Evolutionary conservation across 2,329 filamentous ascomycete species (phyloP).

Genomic region (Fusarium paranaense): DNA sequence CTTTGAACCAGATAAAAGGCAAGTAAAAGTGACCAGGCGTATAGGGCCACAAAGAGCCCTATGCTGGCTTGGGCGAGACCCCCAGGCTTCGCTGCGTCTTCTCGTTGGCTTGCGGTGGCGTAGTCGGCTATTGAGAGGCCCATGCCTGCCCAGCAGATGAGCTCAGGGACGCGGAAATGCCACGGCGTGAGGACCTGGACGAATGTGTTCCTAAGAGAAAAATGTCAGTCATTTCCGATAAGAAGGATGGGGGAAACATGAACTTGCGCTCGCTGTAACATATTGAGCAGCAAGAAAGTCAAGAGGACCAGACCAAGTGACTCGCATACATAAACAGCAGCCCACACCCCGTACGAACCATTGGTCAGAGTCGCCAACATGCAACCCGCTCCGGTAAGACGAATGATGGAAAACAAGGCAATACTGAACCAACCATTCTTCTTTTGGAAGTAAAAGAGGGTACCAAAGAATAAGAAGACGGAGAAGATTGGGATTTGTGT

Average conservation of each 20-base stretch:
- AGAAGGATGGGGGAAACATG: too few species aligned
- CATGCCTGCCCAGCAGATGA: slow-evolving; percentile 1
- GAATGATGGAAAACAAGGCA: background rate
- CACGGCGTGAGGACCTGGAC: background rate
- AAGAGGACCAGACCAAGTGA: background rate
- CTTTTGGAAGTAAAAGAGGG: background rate
- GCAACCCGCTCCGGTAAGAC: background rate
- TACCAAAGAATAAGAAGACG: background rate
- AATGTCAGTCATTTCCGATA: background rate
- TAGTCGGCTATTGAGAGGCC: background rate
- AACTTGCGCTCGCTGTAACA: background rate
- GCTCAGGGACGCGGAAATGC: background rate
- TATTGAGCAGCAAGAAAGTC: background rate
- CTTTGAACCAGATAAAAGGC: background rate
- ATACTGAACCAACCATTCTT: slow-evolving; percentile 1
- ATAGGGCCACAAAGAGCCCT: background rate
- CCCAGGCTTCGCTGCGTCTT: background rate
- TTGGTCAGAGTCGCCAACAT: background rate
- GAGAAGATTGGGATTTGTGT: background rate
- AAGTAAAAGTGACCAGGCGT: background rate
- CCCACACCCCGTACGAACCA: background rate
- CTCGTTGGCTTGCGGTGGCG: background rate
- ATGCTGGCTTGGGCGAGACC: background rate
- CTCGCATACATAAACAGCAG: background rate
- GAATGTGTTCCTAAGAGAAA: background rate